Conservation (phyloP, 2,329 filamentous ascomycete genomes). For the Thelonectria discophora region DNA sequence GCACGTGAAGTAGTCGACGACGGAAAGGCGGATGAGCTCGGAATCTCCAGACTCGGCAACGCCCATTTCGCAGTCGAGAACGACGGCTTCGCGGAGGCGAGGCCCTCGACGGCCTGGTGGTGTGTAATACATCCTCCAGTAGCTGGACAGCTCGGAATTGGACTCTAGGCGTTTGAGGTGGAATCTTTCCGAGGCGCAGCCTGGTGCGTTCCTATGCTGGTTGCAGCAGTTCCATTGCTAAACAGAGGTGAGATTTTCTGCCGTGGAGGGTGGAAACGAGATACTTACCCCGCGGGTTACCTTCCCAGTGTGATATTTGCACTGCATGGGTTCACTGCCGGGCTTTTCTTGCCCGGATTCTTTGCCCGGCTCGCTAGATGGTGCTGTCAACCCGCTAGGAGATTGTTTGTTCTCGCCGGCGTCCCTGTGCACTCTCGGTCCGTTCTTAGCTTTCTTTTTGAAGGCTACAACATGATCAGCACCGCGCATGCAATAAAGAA, state of each 20-base stretch:
- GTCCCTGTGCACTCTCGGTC: background rate
- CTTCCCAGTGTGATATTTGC: background rate
- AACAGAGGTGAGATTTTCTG: background rate
- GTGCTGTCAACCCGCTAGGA: too few species aligned
- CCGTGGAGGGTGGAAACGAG: background rate
- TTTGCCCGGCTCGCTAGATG: background rate
- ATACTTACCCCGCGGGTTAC: background rate
- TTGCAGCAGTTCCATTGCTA: slow-evolving; percentile 30
- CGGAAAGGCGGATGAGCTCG: slow-evolving; percentile 61
- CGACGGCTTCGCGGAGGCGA: slow-evolving; percentile 45
- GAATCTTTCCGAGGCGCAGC: slow-evolving; percentile 13
- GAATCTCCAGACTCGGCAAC: slow-evolving; percentile 52
- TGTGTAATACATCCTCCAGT: slow-evolving; percentile 20
- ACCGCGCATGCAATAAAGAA: background rate
- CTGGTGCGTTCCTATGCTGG: background rate
- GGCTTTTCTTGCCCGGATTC: background rate
- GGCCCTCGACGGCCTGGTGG: background rate
- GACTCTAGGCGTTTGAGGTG: slow-evolving; percentile 8
- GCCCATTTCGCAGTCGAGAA: slow-evolving; percentile 67
- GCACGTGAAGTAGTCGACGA: slow-evolving; percentile 60
- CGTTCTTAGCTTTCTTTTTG: background rate
- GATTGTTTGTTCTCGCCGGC: background rate
- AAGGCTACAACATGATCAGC: background rate
- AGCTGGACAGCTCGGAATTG: slow-evolving; percentile 2
- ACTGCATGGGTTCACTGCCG: background rate